These are phyloP conservation scores for Reutealis trisperma DNA, from an alignment of 345 rosid species.

Conservation along the genomic window DNA sequence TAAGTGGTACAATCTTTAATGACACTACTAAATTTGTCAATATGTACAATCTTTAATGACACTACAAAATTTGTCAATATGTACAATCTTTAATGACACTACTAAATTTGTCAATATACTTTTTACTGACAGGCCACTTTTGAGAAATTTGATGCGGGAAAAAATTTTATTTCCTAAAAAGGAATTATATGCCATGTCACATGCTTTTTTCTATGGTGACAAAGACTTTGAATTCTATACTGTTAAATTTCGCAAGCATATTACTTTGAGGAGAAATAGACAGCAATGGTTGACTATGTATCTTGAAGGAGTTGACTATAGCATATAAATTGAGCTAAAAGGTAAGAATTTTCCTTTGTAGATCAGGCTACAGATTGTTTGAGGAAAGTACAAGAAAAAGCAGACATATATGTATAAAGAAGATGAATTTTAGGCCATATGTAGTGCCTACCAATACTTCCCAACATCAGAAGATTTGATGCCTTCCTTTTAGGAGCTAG, in stretches of 20 bases:
- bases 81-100: too few relatives aligned
- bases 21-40: background rate
- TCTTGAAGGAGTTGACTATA: background rate
- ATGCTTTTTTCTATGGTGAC: background rate
- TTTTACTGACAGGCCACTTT: background rate
- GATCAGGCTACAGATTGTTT: background rate
- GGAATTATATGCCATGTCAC: background rate
- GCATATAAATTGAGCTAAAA: background rate
- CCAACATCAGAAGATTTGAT: background rate
- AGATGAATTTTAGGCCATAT: background rate
- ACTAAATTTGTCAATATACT: too few relatives aligned
- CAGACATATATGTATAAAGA: background rate
- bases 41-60: background rate
- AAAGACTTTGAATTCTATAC: background rate
- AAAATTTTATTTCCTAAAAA: background rate
- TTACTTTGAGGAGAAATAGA: background rate
- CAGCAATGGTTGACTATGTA: background rate
- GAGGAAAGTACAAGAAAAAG: background rate
- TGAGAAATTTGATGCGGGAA: background rate
- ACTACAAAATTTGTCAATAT: too few relatives aligned
- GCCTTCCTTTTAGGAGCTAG: background rate
- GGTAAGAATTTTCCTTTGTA: background rate
- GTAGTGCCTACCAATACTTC: background rate
- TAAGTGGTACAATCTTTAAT: background rate
- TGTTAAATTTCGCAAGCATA: background rate